Evolutionary conservation across 345 rosid species (phyloP), one percentile per base, ranked within the genome.

Genomic region (Hibiscus tridactylites): DNA sequence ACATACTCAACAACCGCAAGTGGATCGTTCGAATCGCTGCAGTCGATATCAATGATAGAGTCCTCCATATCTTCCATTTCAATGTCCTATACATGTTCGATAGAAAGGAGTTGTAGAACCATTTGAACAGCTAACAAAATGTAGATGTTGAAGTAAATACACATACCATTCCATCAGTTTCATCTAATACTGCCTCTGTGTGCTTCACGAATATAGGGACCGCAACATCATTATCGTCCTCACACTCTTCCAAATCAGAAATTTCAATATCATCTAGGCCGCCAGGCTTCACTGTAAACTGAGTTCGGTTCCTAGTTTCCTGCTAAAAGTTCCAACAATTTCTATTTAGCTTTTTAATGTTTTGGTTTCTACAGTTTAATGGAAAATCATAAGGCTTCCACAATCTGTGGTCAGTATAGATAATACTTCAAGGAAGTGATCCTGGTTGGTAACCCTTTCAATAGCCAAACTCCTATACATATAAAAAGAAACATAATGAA

Each of bases 361-460:
- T 24, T 10, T 21, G 8, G 61, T 28, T 60, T 16, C 53, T 49
- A 49, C n/a, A 49, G 4, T 13, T 62, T 19, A 35, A 62, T 33
- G 15, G 39, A 42, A 16, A 62, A 62, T 62, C 66, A 33, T 62
- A 62, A 62, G n/a, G 66, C 65, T 61, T 31, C 44, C 65, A 44
- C 58, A 39, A 19, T 17, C 2, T 10, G 29, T 17, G 68, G 68
- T 63, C 15, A 63, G 26, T 63, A 4, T 10, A 39, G 31, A 19
- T 39, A 64, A n/a, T 61, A n/a, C 65, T 61, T 61, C 65, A 13
- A 61, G 65, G 65, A 61, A 21, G 16, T 17, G 50, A 39, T 64
- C 50, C 52, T 64, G 68, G 28, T 64, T 64, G 68, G 9, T 64
- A 39, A 39, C 29, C 29, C 9, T 64, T 64, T 39, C 52, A 17